Base-by-base conservation (phyloP, 441 rosid genomes). In the Jatropha podagrica region DNA sequence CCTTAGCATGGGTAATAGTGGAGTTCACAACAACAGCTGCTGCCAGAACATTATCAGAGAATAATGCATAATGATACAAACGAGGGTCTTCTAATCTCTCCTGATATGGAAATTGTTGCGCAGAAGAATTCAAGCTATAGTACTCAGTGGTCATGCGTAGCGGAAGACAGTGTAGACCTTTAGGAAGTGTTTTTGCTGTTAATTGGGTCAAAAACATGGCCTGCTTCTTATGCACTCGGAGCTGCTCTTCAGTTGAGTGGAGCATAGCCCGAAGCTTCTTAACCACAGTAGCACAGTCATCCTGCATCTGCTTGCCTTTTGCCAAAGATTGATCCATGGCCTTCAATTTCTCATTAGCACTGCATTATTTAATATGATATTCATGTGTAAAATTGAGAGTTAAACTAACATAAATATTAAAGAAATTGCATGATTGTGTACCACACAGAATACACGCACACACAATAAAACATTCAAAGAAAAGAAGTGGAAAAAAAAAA, bases 231-330 rank as follows among this genome's bases (percentile, higher is more conserved):
- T 95, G 98, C 80, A 87, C 97, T 42, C 92, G 91, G 17, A 95
- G 90, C 83, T 95, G 99, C 85, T 95, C 99, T 78, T 95, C 99
- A 20, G 92, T 84, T 23, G 94, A 89, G 76, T 93, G 98, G 76
- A 93, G 96, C 95, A 93, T 92, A 61, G 99, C 99, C 61, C 97
- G 91, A 58, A 93, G 95, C 85, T 95, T 95, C 86, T 91, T 94
- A 15, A 92, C 97, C 81, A 85, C 80, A 56, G 88, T 78, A 82
- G 97, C 83, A 81, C 99, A 92, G 75, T 93, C 97, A 83, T 93
- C 92, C 85, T 90, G 95, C 69, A 95, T 83, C 85, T 87, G 94
- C 88, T 84, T 89, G 67, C 92, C 96, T 86, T 90, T 95, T 65
- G 83, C 84, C 83, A 95, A 82, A 8, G 96, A 80, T 80, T 87